Percentiles rank a stretch among this genome's conserved stretches.
phyloP scores from a whole-genome alignment of 2,329 filamentous ascomycete genomes.

The Exophiala sp. region DNA sequence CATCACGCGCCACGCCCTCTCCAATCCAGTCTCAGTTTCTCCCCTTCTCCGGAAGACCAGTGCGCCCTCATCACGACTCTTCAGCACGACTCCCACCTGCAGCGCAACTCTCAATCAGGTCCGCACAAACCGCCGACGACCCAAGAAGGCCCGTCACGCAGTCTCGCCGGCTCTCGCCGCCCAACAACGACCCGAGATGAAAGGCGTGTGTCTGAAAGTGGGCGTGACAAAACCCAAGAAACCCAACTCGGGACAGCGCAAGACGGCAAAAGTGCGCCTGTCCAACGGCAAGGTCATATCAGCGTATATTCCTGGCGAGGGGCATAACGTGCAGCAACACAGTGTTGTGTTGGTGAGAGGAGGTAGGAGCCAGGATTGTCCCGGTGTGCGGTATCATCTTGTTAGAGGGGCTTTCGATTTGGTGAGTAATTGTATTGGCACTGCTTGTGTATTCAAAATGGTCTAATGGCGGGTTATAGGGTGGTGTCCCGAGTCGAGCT shows the following conservation, averaged over 20 bases:
- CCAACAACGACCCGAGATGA: slow-evolving; percentile 71
- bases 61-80: slow-evolving; percentile 38
- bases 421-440: slow-evolving; percentile 55
- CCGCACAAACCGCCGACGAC: slow-evolving; percentile 69
- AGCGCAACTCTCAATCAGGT: slow-evolving; percentile 71
- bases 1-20: slow-evolving; percentile 28
- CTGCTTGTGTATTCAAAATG: too few species aligned
- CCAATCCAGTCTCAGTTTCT: slow-evolving; percentile 18
- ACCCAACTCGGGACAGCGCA: slow-evolving; percentile 95
- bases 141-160: slow-evolving; percentile 77
- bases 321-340: slow-evolving; percentile 98
- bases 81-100: slow-evolving; percentile 56
- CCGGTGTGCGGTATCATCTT: slow-evolving; percentile 93
- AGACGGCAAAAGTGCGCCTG: slow-evolving; percentile 86
- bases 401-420: slow-evolving; percentile 89
- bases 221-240: slow-evolving; percentile 96
- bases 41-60: slow-evolving; percentile 1
- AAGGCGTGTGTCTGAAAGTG: slow-evolving; percentile 94
- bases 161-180: slow-evolving; percentile 75
- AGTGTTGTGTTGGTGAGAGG: slow-evolving; percentile 94
- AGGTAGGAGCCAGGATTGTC: slow-evolving; percentile 92
- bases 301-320: slow-evolving; percentile 94
- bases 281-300: slow-evolving; percentile 84
- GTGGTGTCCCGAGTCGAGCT: slow-evolving; percentile 80
- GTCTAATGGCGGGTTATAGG: too few species aligned